phyloP scores from a whole-genome alignment of 345 rosid genomes.

The Sisymbrium irio region DNA sequence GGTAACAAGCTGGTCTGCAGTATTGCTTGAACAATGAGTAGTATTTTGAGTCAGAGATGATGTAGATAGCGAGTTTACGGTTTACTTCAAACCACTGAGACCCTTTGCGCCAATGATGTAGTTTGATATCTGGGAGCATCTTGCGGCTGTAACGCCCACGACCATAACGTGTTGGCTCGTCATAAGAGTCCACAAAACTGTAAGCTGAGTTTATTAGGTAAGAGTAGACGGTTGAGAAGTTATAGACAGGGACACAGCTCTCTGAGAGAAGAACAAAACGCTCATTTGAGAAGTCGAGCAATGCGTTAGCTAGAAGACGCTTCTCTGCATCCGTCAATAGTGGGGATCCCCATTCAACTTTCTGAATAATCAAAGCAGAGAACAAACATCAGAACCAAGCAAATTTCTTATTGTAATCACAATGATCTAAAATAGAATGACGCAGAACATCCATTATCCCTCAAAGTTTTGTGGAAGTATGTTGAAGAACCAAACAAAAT shows the following conservation, averaged over 20 bases:
- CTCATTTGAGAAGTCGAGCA: conserved; percentile 83
- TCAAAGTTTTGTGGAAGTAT: neutral
- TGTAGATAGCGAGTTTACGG: conserved; percentile 58
- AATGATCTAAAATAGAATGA: neutral
- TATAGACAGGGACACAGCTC: conserved; percentile 89
- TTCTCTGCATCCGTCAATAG: conserved; percentile 76
- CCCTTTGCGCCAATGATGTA: conserved; percentile 89
- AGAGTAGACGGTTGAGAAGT: conserved; percentile 73
- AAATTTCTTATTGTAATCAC: neutral
- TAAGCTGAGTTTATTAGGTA: conserved; percentile 63
- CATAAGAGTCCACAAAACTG: conserved; percentile 87
- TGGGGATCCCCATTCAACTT: conserved; percentile 78
- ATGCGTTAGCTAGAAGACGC: conserved; percentile 86
- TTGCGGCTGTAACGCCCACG: conserved; percentile 87
- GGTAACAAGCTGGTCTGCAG: conserved; percentile 90
- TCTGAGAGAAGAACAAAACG: conserved; percentile 90
- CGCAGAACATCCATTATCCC: neutral
- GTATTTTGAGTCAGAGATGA: conserved; percentile 69
- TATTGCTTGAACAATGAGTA: conserved; percentile 60
- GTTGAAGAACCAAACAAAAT: conserved; percentile 10
- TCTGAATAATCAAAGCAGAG: conserved; percentile 38
- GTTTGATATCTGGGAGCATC: conserved; percentile 79
- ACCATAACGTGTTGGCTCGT: conserved; percentile 82
- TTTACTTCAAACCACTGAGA: conserved; percentile 94
- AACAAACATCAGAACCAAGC: conserved; percentile 14